These are phyloP conservation scores for Geotrichum citri-aurantii DNA, from an alignment of 1,139 yeast species.

Conservation along the genomic window DNA sequence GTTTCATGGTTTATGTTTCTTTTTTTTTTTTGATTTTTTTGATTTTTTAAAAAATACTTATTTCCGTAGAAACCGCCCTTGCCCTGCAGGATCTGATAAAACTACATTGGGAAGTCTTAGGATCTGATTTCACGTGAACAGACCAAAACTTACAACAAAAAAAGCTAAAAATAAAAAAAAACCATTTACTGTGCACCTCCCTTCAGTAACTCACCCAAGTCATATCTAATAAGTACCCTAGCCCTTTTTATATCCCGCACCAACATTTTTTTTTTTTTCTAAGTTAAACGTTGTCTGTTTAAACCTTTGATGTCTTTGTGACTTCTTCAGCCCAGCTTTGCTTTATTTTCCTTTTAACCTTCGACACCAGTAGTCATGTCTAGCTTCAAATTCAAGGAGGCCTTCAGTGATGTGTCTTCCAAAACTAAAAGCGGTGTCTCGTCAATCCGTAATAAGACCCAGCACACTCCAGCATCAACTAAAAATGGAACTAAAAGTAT, in stretches of 20 bases:
- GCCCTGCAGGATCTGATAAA: neutral
- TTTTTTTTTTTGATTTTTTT: no score
- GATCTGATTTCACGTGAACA: neutral
- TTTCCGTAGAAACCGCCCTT: neutral
- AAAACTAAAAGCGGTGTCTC: conserved; percentile 14
- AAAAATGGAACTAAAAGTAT: conserved; percentile 13
- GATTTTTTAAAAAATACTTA: neutral
- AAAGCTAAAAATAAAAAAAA: no score
- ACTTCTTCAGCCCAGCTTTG: neutral
- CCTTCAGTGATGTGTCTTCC: conserved; percentile 12
- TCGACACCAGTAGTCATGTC: conserved; percentile 3
- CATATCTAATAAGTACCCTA: neutral
- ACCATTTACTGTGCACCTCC: no score
- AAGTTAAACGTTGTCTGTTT: neutral
- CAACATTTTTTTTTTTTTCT: neutral
- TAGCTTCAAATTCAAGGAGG: conserved; percentile 13
- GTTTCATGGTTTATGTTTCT: neutral
- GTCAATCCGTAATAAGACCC: conserved; percentile 8
- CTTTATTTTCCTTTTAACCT: neutral
- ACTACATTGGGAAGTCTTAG: neutral
- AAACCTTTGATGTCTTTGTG: neutral
- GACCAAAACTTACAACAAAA: no score
- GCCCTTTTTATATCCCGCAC: neutral
- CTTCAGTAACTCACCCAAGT: no score
- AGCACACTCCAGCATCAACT: conserved; percentile 14